A percentile compares a stretch with the other conserved stretches of the same genome.
phyloP scores from a whole-genome alignment of 2,329 filamentous ascomycete genomes.

The Zymoseptoria crescenta region DNA sequence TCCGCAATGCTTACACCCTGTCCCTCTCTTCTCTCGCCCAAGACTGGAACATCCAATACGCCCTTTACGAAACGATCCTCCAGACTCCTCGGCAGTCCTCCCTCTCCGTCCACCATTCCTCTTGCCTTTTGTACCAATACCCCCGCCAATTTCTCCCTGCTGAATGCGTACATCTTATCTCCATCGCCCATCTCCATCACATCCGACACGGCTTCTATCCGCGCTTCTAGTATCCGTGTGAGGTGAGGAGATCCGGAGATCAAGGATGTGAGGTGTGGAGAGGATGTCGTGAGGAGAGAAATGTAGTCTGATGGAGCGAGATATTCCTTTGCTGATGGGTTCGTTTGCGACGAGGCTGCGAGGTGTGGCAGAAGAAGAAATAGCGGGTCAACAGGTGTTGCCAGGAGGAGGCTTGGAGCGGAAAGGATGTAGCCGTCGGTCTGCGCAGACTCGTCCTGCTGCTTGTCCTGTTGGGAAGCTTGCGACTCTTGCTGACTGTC shows the following conservation, averaged over 20 bases:
- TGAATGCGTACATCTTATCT: constrained; percentile 78
- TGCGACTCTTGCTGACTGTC: not conserved
- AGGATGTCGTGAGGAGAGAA: not conserved
- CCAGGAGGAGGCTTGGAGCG: constrained; percentile 68
- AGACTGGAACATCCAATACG: constrained; percentile 66
- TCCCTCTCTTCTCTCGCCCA: constrained; percentile 57
- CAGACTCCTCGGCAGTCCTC: constrained; percentile 67
- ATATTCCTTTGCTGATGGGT: constrained; percentile 30
- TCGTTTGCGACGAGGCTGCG: constrained; percentile 10
- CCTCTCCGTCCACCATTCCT: constrained; percentile 49
- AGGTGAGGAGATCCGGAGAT: constrained; percentile 51
- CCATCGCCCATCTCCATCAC: constrained; percentile 74
- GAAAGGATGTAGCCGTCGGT: constrained; percentile 51
- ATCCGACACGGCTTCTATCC: constrained; percentile 69
- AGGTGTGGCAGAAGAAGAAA: constrained; percentile 77
- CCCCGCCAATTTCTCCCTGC: constrained; percentile 58
- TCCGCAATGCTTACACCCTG: constrained; percentile 29
- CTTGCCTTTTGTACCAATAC: constrained; percentile 65
- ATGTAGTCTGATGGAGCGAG: constrained; percentile 60
- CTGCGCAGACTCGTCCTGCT: not conserved
- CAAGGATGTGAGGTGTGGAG: constrained; percentile 50
- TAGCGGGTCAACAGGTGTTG: constrained; percentile 74
- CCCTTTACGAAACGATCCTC: constrained; percentile 77
- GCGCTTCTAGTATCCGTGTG: constrained; percentile 33
- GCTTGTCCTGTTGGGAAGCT: not conserved